Evolutionary conservation across 495 filamentous ascomycete genomes (phyloP), one percentile per base, ranked within the genome.

Genomic region (Talaromyces nanjingensis): DNA sequence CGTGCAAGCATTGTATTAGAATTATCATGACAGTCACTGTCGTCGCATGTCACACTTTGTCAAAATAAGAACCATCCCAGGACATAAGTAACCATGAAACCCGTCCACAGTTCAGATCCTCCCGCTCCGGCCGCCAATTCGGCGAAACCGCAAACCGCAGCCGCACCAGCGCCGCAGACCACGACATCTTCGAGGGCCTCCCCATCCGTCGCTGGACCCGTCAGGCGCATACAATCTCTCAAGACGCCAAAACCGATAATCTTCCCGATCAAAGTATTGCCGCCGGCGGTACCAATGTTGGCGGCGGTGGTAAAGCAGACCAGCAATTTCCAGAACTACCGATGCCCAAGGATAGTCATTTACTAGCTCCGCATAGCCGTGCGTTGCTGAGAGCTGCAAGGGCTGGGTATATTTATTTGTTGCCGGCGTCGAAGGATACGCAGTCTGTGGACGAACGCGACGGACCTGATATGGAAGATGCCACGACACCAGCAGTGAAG

Each of bases 141-240:
- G 71, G 69, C 63, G 73, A 86, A 65, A 86, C 79, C 65, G 83
- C 82, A 69, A 89, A 86, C 65, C 86, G 89, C 66, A 87, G 87
- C 61, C 84, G 90, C 69, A 88, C 88, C 55, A 87, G 90, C 61
- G 87, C 89, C 71, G 85, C 89, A 53, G 94, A 98, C 69, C 91
- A 97, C 72, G 96, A 98, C 79, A 87, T 97, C 68, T 94, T 96
- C 65, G 93, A 98, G 75, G 92, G 94, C 53, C 81, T 98, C 6
- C 94, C 94, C 20, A 87, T 98, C 56, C 89, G 93, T 64, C 91
- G 96, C 81, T 98, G 93, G 91, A 85, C 88, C 64, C 85, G 86
- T 62, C 84, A 88, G 69, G 79, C 76, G 74, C 85, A 93, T 31
- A 89, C 80, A 39, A 75, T 96, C 66, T 89, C 85, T 59, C 86